Conservation (phyloP, 805 yeast species). For the Lipomyces orientalis region DNA sequence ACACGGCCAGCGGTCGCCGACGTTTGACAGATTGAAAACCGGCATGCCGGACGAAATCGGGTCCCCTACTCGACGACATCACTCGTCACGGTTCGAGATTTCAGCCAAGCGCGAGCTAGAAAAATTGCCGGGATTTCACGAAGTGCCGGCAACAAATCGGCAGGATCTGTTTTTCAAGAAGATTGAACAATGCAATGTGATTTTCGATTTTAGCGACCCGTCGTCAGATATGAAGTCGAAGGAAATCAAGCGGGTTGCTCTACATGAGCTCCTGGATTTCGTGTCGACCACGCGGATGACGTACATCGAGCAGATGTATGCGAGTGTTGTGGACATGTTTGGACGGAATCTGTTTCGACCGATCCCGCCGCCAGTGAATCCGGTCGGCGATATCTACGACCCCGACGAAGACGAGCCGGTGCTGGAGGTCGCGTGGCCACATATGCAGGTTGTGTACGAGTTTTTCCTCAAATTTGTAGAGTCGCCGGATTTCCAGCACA, state of each 20-base stretch:
- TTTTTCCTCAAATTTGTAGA: constrained; percentile 91
- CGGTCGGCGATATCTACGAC: constrained; percentile 92
- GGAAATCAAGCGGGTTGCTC: constrained; percentile 83
- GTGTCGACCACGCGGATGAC: constrained; percentile 81
- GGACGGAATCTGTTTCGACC: constrained; percentile 88
- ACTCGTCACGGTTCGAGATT: constrained; percentile 89
- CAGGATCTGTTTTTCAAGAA: constrained; percentile 81
- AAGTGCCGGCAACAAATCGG: constrained; percentile 82
- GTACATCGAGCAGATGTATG: constrained; percentile 89
- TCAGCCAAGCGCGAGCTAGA: constrained; percentile 66
- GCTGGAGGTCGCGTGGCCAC: constrained; percentile 96
- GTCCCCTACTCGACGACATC: constrained; percentile 86
- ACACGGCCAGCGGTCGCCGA: constrained; percentile 46
- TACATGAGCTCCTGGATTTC: constrained; percentile 88
- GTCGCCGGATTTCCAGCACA: constrained; percentile 92
- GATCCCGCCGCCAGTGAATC: constrained; percentile 97
- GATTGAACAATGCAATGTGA: constrained; percentile 90
- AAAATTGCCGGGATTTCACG: constrained; percentile 85
- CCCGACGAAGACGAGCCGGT: constrained; percentile 99
- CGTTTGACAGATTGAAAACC: constrained; percentile 60
- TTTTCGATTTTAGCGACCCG: constrained; percentile 94
- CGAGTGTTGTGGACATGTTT: constrained; percentile 87
- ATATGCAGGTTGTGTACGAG: constrained; percentile 96
- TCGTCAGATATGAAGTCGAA: constrained; percentile 90
- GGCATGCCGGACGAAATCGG: constrained; percentile 76